phyloP scores from a whole-genome alignment of 495 filamentous ascomycete genomes.

The Immersiella caudata region DNA sequence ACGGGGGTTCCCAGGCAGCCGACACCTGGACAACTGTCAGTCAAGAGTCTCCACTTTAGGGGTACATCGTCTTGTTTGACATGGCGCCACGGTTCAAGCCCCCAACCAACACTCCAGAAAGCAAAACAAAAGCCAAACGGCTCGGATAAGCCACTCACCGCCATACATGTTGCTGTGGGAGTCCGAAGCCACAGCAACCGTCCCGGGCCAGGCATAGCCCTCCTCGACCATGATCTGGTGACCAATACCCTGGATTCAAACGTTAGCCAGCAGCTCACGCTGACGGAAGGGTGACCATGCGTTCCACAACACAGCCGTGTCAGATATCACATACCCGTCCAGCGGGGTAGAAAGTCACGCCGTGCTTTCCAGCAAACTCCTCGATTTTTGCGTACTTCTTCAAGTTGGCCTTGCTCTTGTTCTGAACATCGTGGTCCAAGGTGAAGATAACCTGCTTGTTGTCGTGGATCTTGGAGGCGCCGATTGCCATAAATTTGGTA shows the following conservation, averaged over 20 bases:
- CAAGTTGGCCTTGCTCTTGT: conserved; percentile 78
- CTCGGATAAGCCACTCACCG: conserved; percentile 40
- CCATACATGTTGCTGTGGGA: conserved; percentile 91
- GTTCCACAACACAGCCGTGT: not conserved
- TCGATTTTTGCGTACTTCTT: conserved; percentile 87
- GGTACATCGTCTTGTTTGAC: not conserved
- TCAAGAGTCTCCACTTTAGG: not conserved
- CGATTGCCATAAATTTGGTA: conserved; percentile 84
- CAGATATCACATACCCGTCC: conserved; percentile 45
- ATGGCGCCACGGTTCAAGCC: not conserved
- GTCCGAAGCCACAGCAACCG: conserved; percentile 79
- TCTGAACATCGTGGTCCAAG: conserved; percentile 93
- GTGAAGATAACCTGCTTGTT: conserved; percentile 83
- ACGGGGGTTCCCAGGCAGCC: conserved; percentile 76
- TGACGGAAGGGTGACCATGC: not conserved
- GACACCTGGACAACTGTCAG: conserved; percentile 37
- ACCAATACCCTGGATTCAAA: conserved; percentile 47
- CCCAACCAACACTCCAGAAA: not conserved
- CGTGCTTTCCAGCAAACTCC: conserved; percentile 79
- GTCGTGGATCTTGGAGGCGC: conserved; percentile 74
- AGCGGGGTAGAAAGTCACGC: conserved; percentile 81
- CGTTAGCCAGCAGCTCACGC: not conserved
- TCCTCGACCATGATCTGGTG: conserved; percentile 48
- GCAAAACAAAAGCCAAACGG: not conserved
- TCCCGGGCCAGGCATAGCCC: conserved; percentile 71